Evolutionary conservation across 805 yeast species (phyloP).

Genomic region (Metschnikowia baotianmanensis): DNA sequence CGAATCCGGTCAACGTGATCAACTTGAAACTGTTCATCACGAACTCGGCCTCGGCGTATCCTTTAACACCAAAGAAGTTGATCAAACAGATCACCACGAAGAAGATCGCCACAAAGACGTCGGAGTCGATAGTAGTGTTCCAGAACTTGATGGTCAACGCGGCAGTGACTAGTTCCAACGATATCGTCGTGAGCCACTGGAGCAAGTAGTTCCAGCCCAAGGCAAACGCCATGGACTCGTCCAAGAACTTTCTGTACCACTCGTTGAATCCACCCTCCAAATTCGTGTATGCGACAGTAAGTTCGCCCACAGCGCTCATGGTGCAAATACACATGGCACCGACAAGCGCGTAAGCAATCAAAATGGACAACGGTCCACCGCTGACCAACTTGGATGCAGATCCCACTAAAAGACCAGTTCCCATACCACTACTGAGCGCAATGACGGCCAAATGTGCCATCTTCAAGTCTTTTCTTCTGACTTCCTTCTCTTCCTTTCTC

Average conservation of each 20-base stretch:
- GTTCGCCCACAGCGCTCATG: slow-evolving; percentile 42
- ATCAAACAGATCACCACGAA: slow-evolving; percentile 44
- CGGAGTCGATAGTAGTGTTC: slow-evolving; percentile 51
- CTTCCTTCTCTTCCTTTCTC: slow-evolving; percentile 13
- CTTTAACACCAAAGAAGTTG: slow-evolving; percentile 46
- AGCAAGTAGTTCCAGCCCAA: slow-evolving; percentile 39
- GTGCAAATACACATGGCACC: slow-evolving; percentile 31
- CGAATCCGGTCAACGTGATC: slow-evolving; percentile 37
- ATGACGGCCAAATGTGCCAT: slow-evolving; percentile 32
- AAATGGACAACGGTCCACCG: slow-evolving; percentile 27
- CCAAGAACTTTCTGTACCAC: slow-evolving; percentile 31
- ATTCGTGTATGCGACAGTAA: slow-evolving; percentile 58
- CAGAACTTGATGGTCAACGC: slow-evolving; percentile 57
- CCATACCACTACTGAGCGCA: slow-evolving; percentile 38
- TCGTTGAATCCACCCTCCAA: slow-evolving; percentile 40
- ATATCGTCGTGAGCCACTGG: slow-evolving; percentile 26
- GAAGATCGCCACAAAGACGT: slow-evolving; percentile 56
- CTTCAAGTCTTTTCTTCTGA: slow-evolving; percentile 15
- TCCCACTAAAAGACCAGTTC: slow-evolving; percentile 45
- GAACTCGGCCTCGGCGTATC: slow-evolving; percentile 47
- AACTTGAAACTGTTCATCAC: slow-evolving; percentile 37
- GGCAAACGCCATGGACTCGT: slow-evolving; percentile 38
- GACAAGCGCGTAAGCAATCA: slow-evolving; percentile 25
- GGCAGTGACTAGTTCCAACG: slow-evolving; percentile 23
- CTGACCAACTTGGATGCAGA: slow-evolving; percentile 29